Conservation (phyloP, 345 rosid species). For the Schrenkiella parvula region DNA sequence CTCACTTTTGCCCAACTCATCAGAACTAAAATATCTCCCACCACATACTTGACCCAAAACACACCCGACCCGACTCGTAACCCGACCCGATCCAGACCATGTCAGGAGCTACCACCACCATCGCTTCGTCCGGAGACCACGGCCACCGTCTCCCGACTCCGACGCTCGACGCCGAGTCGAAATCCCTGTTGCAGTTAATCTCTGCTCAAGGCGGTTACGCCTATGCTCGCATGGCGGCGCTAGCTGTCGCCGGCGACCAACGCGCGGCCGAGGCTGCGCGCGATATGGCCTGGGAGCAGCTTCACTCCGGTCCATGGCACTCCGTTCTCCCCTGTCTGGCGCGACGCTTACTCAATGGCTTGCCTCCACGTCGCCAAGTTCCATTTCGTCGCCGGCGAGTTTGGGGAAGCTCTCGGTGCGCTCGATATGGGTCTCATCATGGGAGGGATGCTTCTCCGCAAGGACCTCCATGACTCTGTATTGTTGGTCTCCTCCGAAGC, state of each 20-base stretch:
- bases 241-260: slow-evolving; percentile 66
- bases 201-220: slow-evolving; percentile 85
- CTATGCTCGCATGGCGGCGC: slow-evolving; percentile 64
- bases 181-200: slow-evolving; percentile 54
- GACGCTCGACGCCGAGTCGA: slow-evolving; percentile 58
- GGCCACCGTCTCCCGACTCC: slow-evolving; percentile 56
- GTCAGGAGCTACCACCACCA: slow-evolving; percentile 23
- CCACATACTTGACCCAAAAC: background rate
- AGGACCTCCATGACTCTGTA: slow-evolving; percentile 67
- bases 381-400: slow-evolving; percentile 57
- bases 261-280: slow-evolving; percentile 95
- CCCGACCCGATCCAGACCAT: slow-evolving; percentile 16
- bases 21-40: slow-evolving; percentile 13
- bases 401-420: slow-evolving; percentile 65
- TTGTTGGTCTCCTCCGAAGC: slow-evolving; percentile 39
- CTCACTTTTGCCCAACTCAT: slow-evolving; percentile 26
- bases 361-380: slow-evolving; percentile 71
- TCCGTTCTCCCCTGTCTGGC: slow-evolving; percentile 93
- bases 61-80: background rate
- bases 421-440: slow-evolving; percentile 91
- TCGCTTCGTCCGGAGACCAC: slow-evolving; percentile 11
- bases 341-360: slow-evolving; percentile 94
- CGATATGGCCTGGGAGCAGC: slow-evolving; percentile 99
- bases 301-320: slow-evolving; percentile 98
- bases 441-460: slow-evolving; percentile 83